These are phyloP conservation scores for Pisolithus marmoratus DNA, from an alignment of 768 basidiomycete genomes.

Conservation along the genomic window DNA sequence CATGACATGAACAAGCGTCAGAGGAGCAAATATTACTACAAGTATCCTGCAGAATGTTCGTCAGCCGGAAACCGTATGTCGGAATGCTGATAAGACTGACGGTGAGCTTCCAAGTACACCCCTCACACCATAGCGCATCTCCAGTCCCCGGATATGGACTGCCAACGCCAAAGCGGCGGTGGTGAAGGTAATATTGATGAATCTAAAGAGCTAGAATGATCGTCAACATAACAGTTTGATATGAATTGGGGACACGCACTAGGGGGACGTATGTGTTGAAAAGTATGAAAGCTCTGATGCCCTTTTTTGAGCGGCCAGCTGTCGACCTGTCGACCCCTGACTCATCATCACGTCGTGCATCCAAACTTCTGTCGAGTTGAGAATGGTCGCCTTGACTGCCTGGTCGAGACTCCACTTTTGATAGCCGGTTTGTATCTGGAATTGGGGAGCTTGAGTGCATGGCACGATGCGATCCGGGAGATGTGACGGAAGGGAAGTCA, in stretches of 20 bases:
- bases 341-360: conserved; percentile 20
- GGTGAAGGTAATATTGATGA: conserved; percentile 80
- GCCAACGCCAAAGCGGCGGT: conserved; percentile 75
- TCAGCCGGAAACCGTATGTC: neutral
- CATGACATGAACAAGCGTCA: conserved; percentile 83
- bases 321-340: conserved; percentile 23
- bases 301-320: conserved; percentile 32
- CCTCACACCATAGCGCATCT: conserved; percentile 43
- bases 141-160: conserved; percentile 61
- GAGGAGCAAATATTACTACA: conserved; percentile 79
- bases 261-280: conserved; percentile 74
- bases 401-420: conserved; percentile 7
- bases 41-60: conserved; percentile 46
- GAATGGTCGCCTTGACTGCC: conserved; percentile 11
- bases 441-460: conserved; percentile 55
- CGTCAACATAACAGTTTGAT: conserved; percentile 7
- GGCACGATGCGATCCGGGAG: conserved; percentile 37
- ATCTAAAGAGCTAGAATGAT: conserved; percentile 63
- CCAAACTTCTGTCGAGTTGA: conserved; percentile 3
- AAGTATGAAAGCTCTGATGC: conserved; percentile 61
- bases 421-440: conserved; percentile 60
- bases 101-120: conserved; percentile 82
- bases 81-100: conserved; percentile 35
- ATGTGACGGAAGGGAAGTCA: conserved; percentile 18
- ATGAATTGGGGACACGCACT: conserved; percentile 36